phyloP scores from a whole-genome alignment of 2,329 filamentous ascomycete genomes.

The Venturia effusa region DNA sequence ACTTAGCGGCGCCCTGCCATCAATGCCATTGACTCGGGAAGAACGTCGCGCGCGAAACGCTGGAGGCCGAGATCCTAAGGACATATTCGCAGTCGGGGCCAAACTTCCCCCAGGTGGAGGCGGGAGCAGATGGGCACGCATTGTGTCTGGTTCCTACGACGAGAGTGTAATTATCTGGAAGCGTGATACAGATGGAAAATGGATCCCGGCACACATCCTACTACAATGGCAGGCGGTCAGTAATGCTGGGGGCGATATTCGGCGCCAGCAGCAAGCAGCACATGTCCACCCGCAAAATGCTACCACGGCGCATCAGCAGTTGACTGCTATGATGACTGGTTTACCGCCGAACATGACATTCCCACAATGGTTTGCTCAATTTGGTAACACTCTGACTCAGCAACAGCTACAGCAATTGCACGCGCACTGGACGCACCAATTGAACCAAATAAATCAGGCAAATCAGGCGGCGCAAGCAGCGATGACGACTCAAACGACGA shows the following conservation, averaged over 20 bases:
- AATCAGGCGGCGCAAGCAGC: neutral
- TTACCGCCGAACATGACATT: constrained; percentile 2
- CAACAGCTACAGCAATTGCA: constrained; percentile 9
- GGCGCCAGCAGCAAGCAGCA: constrained; percentile 4
- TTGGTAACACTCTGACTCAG: neutral
- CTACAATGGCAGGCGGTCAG: constrained; percentile 58
- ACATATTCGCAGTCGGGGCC: constrained; percentile 71
- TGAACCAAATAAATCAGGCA: constrained; percentile 2
- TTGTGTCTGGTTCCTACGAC: constrained; percentile 94
- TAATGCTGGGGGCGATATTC: constrained; percentile 32
- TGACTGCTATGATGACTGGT: neutral
- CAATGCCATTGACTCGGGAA: constrained; percentile 19
- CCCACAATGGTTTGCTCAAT: constrained; percentile 4
- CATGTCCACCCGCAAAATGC: neutral
- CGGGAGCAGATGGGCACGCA: constrained; percentile 80
- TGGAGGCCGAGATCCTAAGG: constrained; percentile 62
- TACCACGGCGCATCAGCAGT: neutral
- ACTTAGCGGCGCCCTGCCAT: constrained; percentile 32
- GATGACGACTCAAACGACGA: neutral
- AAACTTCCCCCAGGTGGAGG: constrained; percentile 86
- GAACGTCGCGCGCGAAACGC: constrained; percentile 44
- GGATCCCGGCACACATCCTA: constrained; percentile 67
- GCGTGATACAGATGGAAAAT: constrained; percentile 71
- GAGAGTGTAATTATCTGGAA: constrained; percentile 94
- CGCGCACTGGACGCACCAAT: constrained; percentile 13